Base-by-base conservation (phyloP, 306 rosid species). In the Amphicarpaea edgeworthii region DNA sequence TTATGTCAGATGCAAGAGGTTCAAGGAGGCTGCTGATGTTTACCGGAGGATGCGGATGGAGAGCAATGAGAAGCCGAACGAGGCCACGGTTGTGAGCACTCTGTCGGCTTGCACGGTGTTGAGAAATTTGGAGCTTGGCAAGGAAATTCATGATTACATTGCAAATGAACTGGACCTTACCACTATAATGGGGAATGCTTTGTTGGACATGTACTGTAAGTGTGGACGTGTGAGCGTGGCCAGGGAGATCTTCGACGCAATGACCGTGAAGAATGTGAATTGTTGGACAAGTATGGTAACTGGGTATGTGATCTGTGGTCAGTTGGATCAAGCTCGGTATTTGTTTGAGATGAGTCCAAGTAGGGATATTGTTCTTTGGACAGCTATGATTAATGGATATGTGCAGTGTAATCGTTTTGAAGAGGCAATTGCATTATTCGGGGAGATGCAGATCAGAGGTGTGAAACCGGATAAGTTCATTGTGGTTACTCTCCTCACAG, bases 251-350 rank as follows among this genome's bases (percentile, higher is more conserved):
- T 90, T 90, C 41, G 80, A 88, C 73, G 89, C 76, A 61, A 83
- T 90, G 86, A 70, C 26, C 0, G 7, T 15, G 23, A 88, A 76
- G 75, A 90, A 93, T 78, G 89, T 90, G 65, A 85, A 77, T 68
- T 90, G 89, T 82, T 90, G 92, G 93, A 93, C 97, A 4, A 86
- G 89, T 59, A 83, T 93, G 91, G 85, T 90, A 42, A 86, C 88
- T 68, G 96, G 91, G 63, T 87, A 85, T 77, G 84, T 86, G 63
- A 85, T 81, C 70, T 85, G 83, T 66, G 90, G 93, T 78, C 50
- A 54, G 83, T 71, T 93, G 84, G 89, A 84, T 40, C 81, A 85
- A 79, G 96, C 94, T 28, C 68, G 90, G 76, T 83, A 84, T 46
- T 85, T 88, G 79, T 93, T 93, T 78, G 90, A 90, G 67, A 85